Conservation (phyloP, 1,284 basidiomycete genomes). For the Leucoagaricus sp. region DNA sequence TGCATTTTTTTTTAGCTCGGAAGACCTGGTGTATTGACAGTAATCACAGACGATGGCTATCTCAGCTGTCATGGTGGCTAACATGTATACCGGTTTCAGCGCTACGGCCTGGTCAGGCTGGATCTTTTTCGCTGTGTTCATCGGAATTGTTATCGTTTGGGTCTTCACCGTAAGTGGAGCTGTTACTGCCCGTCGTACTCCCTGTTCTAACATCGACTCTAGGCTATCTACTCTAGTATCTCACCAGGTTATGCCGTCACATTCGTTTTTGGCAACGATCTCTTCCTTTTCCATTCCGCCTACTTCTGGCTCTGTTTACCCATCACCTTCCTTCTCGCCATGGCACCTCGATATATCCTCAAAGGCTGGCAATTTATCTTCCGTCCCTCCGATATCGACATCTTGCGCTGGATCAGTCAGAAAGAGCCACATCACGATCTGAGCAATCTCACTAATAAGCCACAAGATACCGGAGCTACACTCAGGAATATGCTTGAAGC, state of each 20-base stretch:
- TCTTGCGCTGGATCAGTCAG: constrained; percentile 65
- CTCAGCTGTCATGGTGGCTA: constrained; percentile 74
- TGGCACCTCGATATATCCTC: constrained; percentile 77
- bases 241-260: constrained; percentile 69
- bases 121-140: constrained; percentile 78
- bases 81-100: constrained; percentile 86
- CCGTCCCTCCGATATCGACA: constrained; percentile 82
- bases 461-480: background rate
- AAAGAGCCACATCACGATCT: constrained; percentile 57
- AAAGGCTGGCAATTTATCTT: constrained; percentile 75
- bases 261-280: constrained; percentile 70
- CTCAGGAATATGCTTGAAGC: constrained; percentile 7
- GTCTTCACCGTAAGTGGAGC: constrained; percentile 66
- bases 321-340: constrained; percentile 70
- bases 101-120: constrained; percentile 87
- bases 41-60: constrained; percentile 73
- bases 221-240: constrained; percentile 78
- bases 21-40: constrained; percentile 8
- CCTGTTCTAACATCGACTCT: background rate
- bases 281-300: constrained; percentile 81
- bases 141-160: constrained; percentile 78
- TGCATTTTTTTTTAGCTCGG: background rate
- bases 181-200: background rate
- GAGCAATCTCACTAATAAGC: constrained; percentile 7
- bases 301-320: constrained; percentile 86